phyloP scores from a whole-genome alignment of 306 rosid species.

The Boehmeria nivea region DNA sequence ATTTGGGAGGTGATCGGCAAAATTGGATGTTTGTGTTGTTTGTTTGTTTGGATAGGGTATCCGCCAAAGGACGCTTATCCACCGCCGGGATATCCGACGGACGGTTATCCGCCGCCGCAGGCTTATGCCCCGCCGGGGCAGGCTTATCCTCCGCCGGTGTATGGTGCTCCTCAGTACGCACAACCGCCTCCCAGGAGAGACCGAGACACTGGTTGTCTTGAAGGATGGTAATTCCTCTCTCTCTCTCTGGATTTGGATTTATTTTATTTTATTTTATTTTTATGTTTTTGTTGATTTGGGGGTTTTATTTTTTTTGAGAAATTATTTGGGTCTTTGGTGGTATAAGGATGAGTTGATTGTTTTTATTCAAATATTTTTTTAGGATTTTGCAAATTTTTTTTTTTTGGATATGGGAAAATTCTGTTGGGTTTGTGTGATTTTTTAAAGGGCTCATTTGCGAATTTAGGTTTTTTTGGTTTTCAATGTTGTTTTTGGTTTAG shows the following conservation, averaged over 20 bases:
- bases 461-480: too few species aligned
- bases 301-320: too few species aligned
- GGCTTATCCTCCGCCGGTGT: slow-evolving; percentile 57
- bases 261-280: neutral
- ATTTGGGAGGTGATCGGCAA: neutral
- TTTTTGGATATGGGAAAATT: too few species aligned
- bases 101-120: slow-evolving; percentile 25
- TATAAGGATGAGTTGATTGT: too few species aligned
- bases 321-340: too few species aligned
- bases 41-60: slow-evolving; percentile 38
- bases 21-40: neutral
- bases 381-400: too few species aligned
- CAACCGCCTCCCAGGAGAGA: slow-evolving; percentile 46
- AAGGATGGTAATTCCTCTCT: slow-evolving; percentile 59
- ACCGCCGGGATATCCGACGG: slow-evolving; percentile 40
- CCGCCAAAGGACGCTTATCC: slow-evolving; percentile 80
- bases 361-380: too few species aligned
- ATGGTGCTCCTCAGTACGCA: slow-evolving; percentile 28
- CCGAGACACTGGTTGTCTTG: slow-evolving; percentile 32
- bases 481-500: too few species aligned
- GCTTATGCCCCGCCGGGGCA: slow-evolving; percentile 29
- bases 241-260: neutral
- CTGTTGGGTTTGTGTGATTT: too few species aligned
- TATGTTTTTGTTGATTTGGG: neutral
- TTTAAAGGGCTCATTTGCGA: too few species aligned